Percentiles rank a stretch among this genome's conserved stretches.
These are phyloP conservation scores for Scleromitrula shiraiana DNA, from an alignment of 2,329 filamentous ascomycete species.

Conservation along the genomic window DNA sequence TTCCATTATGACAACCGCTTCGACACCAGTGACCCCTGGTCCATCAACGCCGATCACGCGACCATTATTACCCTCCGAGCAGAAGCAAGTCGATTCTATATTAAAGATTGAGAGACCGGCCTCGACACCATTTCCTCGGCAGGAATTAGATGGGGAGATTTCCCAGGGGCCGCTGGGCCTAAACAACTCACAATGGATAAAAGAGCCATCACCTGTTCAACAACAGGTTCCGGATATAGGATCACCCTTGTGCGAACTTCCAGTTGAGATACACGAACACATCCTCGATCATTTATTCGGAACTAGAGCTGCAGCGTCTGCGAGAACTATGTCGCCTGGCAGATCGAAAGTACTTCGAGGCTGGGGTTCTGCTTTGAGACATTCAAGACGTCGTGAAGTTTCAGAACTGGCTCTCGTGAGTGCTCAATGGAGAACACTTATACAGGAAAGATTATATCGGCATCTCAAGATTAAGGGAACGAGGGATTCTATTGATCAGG, in stretches of 20 bases:
- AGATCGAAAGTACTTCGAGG: conserved; percentile 44
- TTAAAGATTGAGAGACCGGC: conserved; percentile 26
- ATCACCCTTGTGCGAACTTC: conserved; percentile 38
- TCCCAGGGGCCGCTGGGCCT: conserved; percentile 12
- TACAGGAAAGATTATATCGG: conserved; percentile 66
- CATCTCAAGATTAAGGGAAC: conserved; percentile 72
- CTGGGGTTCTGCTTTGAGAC: conserved; percentile 58
- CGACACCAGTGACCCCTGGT: conserved; percentile 27
- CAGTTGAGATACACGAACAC: conserved; percentile 63
- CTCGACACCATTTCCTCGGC: conserved; percentile 29
- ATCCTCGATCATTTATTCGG: conserved; percentile 66
- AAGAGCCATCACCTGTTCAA: conserved; percentile 1
- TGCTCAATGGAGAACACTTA: conserved; percentile 54
- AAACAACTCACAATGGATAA: background rate
- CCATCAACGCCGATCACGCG: conserved; percentile 27
- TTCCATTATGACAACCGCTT: conserved; percentile 26
- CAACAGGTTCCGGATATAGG: background rate
- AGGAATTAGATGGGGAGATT: conserved; percentile 25
- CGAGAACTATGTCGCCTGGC: conserved; percentile 46
- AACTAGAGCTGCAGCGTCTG: conserved; percentile 55
- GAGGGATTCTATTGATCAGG: conserved; percentile 50
- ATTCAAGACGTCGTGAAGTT: conserved; percentile 58
- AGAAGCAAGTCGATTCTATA: conserved; percentile 22
- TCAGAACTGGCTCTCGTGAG: conserved; percentile 58
- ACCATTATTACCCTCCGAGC: conserved; percentile 17